phyloP scores from a whole-genome alignment of 2,329 filamentous ascomycete genomes.

The Fusarium circinatum region DNA sequence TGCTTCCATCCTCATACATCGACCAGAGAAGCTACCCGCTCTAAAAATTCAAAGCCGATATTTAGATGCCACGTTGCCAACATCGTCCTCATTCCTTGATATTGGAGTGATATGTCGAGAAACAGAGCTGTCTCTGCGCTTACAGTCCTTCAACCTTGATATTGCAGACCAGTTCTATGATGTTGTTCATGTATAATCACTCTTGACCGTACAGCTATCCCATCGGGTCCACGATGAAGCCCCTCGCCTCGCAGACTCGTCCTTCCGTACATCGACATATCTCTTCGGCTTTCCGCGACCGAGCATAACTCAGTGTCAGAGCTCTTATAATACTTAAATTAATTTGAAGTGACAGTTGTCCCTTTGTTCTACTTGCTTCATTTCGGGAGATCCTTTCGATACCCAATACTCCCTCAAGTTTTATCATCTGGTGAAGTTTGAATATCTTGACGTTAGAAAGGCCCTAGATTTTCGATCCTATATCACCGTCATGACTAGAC shows the following conservation, averaged over 20 bases:
- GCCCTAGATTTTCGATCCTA: neutral
- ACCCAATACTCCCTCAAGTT: fast-evolving
- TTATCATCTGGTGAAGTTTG: neutral
- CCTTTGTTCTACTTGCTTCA: neutral
- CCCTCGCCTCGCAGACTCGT: neutral
- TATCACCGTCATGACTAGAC: fast-evolving
- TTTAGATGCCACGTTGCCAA: neutral
- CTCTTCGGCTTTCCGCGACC: neutral
- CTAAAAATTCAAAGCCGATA: constrained; percentile 16
- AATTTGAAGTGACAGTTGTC: fast-evolving
- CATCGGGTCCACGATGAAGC: neutral
- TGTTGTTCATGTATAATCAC: fast-evolving
- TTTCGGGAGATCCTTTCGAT: neutral
- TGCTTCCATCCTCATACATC: neutral
- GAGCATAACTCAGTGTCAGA: fast-evolving
- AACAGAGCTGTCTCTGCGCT: neutral
- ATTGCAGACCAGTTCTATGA: fast-evolving
- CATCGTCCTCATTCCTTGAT: neutral
- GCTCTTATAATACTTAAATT: neutral
- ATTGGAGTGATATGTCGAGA: neutral
- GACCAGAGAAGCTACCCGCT: neutral
- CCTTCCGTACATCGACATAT: too few relatives aligned
- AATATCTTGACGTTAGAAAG: neutral
- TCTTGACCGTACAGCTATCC: neutral
- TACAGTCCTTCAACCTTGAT: fast-evolving